Evolutionary conservation across 371 early-diverging fungal genomes (phyloP).

Genomic region (Mortierella sp.): DNA sequence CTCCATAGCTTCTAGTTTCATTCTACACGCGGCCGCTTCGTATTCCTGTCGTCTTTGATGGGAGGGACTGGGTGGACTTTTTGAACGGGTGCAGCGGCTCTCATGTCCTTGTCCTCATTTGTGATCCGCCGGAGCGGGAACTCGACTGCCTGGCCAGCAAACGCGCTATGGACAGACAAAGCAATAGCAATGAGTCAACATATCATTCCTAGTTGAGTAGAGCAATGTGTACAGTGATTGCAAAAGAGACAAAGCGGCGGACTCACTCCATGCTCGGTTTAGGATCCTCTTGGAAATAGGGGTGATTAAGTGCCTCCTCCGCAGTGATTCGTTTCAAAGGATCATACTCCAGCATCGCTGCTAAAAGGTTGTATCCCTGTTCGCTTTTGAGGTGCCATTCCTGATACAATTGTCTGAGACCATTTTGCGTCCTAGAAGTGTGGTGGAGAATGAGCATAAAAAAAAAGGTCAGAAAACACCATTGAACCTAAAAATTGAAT

Average conservation of each 20-base stretch:
- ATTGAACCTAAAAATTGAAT: no score
- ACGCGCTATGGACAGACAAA: slow-evolving; percentile 52
- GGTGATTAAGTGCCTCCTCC: slow-evolving; percentile 85
- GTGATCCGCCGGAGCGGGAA: slow-evolving; percentile 73
- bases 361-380: slow-evolving; percentile 77
- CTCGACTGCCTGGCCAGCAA: slow-evolving; percentile 67
- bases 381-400: slow-evolving; percentile 67
- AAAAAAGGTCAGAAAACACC: no score
- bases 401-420: slow-evolving; percentile 58
- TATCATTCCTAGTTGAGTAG: no score
- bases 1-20: no score
- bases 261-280: slow-evolving; percentile 79
- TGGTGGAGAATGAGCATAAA: background rate
- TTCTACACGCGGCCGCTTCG: slow-evolving; percentile 48
- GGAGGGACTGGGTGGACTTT: slow-evolving; percentile 39
- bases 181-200: no score
- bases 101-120: slow-evolving; percentile 76
- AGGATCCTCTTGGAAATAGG: slow-evolving; percentile 94
- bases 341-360: slow-evolving; percentile 91
- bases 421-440: slow-evolving; percentile 59
- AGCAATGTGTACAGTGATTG: no score
- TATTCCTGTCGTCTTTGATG: slow-evolving; percentile 41
- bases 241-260: no score
- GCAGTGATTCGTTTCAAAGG: slow-evolving; percentile 91
- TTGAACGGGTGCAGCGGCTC: slow-evolving; percentile 55